Evolutionary conservation across 257 asterid species (phyloP), one percentile per base, ranked within the genome.

Genomic region (Nicotiana sylvestris): DNA sequence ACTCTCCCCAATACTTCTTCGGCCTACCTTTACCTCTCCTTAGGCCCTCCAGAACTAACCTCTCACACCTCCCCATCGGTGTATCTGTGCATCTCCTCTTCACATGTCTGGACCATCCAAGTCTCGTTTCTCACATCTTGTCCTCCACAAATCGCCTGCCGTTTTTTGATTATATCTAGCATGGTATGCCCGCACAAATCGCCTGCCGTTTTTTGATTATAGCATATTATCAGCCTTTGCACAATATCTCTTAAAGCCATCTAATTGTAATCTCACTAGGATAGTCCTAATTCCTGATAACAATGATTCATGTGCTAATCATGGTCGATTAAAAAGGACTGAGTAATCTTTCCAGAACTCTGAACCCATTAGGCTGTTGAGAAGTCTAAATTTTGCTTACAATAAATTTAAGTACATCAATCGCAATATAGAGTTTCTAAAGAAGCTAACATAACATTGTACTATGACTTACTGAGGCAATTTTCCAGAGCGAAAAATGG

Each of bases 401-500:
- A 17, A 68, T 21, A 67, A 4, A 15, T 5, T 5, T 6, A 33
- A 15, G 49, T 16, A 11, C 13, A 18, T 6, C 16, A 1, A 37
- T 29, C 2, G 32, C 79, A 72, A 72, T 4, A 16, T 46, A 10
- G 18, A 18, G n/a, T 77, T 57, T 46, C 2, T 12, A 5, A 5
- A 2, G 64, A 62, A 11, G 43, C 43, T 66, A 9, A 13, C 62
- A 46, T 12, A 65, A 53, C n/a, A 49, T 49, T 55, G 18, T 15
- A 51, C 83, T 81, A 13, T 81, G 30, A 66, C 60, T 86, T 88
- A 86, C 64, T 32, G 78, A 9, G 93, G 95, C 92, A 93, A 68
- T 83, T 92, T 94, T 16, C 97, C 91, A 3, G 93, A 85, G 15
- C 93, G 89, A 65, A 95, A 95, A 37, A 89, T 69, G 56, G 97